Percentiles rank a stretch among this genome's conserved stretches.
phyloP scores from a whole-genome alignment of 768 basidiomycete species.

The Boletus barrowsii region DNA sequence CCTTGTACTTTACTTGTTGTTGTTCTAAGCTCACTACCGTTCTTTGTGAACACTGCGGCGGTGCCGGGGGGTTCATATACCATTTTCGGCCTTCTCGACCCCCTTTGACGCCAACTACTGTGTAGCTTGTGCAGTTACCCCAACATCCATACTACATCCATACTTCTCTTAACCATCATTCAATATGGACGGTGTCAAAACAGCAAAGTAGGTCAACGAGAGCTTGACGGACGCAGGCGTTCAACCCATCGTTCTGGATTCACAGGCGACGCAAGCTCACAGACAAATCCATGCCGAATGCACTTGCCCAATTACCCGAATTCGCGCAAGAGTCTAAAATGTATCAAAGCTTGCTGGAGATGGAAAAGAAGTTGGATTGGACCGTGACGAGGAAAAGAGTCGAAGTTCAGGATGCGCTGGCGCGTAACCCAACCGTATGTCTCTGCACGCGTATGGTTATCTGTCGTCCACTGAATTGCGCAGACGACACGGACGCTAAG shows the following conservation, averaged over 20 bases:
- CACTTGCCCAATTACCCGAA: constrained; percentile 67
- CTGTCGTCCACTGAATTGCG: constrained; percentile 1
- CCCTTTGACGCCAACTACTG: neutral
- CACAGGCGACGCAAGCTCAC: constrained; percentile 73
- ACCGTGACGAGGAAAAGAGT: constrained; percentile 87
- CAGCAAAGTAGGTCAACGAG: constrained; percentile 30
- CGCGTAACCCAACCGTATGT: constrained; percentile 59
- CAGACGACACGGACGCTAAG: constrained; percentile 82
- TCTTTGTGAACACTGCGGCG: too few species aligned
- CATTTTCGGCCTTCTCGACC: constrained; percentile 4
- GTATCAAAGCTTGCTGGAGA: constrained; percentile 82
- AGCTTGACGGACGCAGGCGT: neutral
- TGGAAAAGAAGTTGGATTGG: constrained; percentile 94
- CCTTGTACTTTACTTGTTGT: neutral
- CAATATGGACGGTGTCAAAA: constrained; percentile 31
- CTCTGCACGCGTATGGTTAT: neutral
- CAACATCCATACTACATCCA: too few species aligned
- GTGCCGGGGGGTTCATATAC: constrained; percentile 3
- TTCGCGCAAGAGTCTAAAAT: constrained; percentile 81
- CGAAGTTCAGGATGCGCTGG: constrained; percentile 88
- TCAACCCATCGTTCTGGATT: neutral
- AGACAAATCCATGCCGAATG: constrained; percentile 76
- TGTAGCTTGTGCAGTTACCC: too few species aligned
- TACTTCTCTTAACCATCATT: neutral
- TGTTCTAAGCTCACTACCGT: too few species aligned